A percentile compares a stretch with the other conserved stretches of the same genome.
These are phyloP conservation scores for Melaleuca quinquenervia DNA, from an alignment of 345 rosid genomes.

Conservation along the genomic window DNA sequence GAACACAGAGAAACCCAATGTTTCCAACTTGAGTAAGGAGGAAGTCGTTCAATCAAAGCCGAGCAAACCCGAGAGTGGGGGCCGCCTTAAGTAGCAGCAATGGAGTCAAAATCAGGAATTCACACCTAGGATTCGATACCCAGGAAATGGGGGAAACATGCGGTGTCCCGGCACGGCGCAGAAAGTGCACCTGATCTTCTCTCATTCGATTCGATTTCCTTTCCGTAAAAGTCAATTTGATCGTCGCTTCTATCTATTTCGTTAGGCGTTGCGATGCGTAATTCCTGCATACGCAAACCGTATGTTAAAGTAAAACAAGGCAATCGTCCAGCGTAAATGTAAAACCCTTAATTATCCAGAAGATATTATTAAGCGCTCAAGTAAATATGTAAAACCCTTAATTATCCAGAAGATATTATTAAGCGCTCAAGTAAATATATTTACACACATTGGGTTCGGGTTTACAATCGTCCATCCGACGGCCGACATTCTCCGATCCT, in stretches of 20 bases:
- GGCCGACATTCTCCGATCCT: neutral
- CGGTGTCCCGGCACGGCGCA: neutral
- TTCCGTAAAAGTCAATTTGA: neutral
- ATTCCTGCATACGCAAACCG: neutral
- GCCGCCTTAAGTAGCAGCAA: neutral
- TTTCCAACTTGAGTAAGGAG: neutral
- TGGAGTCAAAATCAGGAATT: neutral
- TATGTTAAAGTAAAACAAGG: too few relatives aligned
- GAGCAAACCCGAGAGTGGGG: neutral
- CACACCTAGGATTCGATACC: neutral
- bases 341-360: too few relatives aligned
- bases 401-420: neutral
- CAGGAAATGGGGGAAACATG: neutral
- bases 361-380: too few relatives aligned
- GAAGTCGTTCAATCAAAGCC: neutral
- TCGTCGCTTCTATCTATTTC: neutral
- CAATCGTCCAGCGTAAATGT: too few relatives aligned
- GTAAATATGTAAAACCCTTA: neutral
- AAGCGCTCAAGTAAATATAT: neutral
- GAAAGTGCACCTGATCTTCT: neutral
- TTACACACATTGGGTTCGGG: neutral
- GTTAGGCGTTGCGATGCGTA: neutral
- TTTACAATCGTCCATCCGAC: neutral
- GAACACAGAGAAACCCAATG: neutral
- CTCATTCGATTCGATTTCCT: neutral